Base-by-base conservation (phyloP, 768 basidiomycete species). In the Boletus vinaceobasis region DNA sequence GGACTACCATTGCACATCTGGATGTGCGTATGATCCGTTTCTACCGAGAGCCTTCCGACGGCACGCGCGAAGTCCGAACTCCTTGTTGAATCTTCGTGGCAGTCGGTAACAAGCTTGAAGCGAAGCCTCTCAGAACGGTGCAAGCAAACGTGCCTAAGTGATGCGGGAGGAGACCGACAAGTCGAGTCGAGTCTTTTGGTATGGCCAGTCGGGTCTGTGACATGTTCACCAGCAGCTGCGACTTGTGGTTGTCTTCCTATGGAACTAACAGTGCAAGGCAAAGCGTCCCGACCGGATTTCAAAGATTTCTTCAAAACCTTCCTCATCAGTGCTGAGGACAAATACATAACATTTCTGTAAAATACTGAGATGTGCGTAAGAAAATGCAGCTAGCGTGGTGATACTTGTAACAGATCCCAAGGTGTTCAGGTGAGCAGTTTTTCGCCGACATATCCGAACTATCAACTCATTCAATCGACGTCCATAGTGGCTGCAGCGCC, bases 271-370 rank as follows among this genome's bases (percentile, higher is more conserved):
- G 32, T 33, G 3, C 32, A 11, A 33, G 32, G 32, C 13, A 8
- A 33, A 10, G 2, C 32, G 13, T 3, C 32, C 13, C 23, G 3
- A 21, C 14, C 21, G 32, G 23, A 47, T 11, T 17, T 17, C 7
- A 10, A 23, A 23, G 29, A 4, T 13, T 31, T 29, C 29, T 26
- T 36, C 15, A 7, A 23, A 15, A 9, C 42, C 14, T 4, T 40
- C 26, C 38, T 43, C 46, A 37, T 21, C 55, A 29, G 21, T n/a
- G 33, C 23, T 53, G 17, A 46, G 43, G 23, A 23, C 27, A 44
- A 59, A 66, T 58, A 66, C 62, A 66, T 53, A 55, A n/a, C 38
- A 52, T 43, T 56, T 64, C 29, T 59, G 66, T 68, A 63, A 57
- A 43, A 36, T 66, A 68, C 59, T 48, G 63, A 68, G 61, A 59